phyloP scores from a whole-genome alignment of 2,329 filamentous ascomycete genomes.

The Aspergillus glaucus region DNA sequence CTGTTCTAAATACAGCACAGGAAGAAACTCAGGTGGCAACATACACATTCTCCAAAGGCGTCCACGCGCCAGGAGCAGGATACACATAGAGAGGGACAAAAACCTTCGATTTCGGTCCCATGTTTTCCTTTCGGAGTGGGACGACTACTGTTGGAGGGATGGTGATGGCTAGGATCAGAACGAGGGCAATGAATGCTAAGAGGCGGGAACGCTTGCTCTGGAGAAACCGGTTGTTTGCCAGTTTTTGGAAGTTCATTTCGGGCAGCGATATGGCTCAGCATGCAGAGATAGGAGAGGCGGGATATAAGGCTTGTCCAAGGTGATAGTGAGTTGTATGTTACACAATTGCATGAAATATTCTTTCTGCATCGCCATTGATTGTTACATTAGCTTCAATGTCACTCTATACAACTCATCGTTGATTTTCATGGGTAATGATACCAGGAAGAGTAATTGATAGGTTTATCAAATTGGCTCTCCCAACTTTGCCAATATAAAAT shows the following conservation, averaged over 20 bases:
- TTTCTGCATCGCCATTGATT: too few relatives aligned
- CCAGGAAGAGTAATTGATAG: too few relatives aligned
- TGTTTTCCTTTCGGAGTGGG: constrained; percentile 27
- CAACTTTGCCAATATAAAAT: too few relatives aligned
- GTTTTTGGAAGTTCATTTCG: constrained; percentile 21
- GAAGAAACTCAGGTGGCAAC: constrained; percentile 13
- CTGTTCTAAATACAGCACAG: constrained; percentile 9
- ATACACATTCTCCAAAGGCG: constrained; percentile 41
- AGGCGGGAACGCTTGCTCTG: constrained; percentile 25
- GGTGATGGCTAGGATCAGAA: constrained; percentile 26
- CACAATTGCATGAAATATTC: too few relatives aligned
- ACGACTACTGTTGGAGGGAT: constrained; percentile 30
- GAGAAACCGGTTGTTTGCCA: constrained; percentile 27
- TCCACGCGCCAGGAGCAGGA: constrained; percentile 42
- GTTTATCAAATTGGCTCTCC: too few relatives aligned
- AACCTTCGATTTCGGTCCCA: constrained; percentile 35
- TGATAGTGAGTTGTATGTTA: too few relatives aligned
- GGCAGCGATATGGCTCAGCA: background rate
- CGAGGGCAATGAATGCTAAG: constrained; percentile 18
- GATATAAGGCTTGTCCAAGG: too few relatives aligned
- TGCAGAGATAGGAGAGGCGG: too few relatives aligned
- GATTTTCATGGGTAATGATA: too few relatives aligned
- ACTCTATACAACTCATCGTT: too few relatives aligned
- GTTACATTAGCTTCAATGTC: too few relatives aligned
- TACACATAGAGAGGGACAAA: constrained; percentile 47